Conservation (phyloP, 495 filamentous ascomycete genomes). For the Chaetomidium leptoderma region DNA sequence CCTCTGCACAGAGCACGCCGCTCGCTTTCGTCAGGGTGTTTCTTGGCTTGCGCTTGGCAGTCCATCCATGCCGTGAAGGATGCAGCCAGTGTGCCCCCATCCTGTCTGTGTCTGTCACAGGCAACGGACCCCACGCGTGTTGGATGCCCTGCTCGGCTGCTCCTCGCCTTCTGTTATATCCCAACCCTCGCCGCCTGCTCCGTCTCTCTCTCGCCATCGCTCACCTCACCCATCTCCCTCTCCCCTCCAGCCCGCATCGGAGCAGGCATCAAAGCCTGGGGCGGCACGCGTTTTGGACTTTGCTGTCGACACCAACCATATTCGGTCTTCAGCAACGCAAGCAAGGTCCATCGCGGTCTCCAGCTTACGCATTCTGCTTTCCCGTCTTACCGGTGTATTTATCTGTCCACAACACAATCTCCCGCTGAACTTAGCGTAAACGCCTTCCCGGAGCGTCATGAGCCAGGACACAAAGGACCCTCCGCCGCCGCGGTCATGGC, state of each 20-base stretch:
- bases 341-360: neutral
- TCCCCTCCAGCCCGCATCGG: neutral
- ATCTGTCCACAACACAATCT: neutral
- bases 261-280: slow-evolving; percentile 8
- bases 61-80: slow-evolving; percentile 6
- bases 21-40: slow-evolving; percentile 2
- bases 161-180: slow-evolving; percentile 2
- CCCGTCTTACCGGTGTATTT: neutral
- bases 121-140: neutral
- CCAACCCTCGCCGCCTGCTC: neutral
- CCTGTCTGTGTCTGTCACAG: neutral
- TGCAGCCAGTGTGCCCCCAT: neutral
- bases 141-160: neutral
- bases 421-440: neutral
- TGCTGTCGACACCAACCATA: neutral
- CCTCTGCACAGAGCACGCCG: neutral
- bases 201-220: neutral
- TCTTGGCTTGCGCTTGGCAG: slow-evolving; percentile 18
- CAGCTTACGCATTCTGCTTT: neutral
- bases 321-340: neutral
- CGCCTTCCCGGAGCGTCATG: slow-evolving; percentile 3
- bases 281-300: neutral
- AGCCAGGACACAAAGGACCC: slow-evolving; percentile 4
- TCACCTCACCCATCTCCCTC: neutral
- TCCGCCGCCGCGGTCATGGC: slow-evolving; percentile 17